Base-by-base conservation (phyloP, 2,329 filamentous ascomycete species). In the Fusarium haematococcum region DNA sequence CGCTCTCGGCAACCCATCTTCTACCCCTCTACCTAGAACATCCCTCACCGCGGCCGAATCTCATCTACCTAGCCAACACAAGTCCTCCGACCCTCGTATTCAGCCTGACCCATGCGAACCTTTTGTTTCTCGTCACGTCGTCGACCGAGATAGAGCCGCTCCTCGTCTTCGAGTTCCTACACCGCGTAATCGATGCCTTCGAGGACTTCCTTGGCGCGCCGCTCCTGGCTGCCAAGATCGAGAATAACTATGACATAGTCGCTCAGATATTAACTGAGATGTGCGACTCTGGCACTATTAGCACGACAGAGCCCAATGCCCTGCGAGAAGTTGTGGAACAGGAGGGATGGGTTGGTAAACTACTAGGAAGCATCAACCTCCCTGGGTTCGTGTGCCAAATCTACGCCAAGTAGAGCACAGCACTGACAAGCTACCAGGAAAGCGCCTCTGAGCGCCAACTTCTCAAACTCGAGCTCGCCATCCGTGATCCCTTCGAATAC, bases 141-240 rank as follows among this genome's bases (percentile, higher is more conserved):
- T 95, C 95, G 41, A 89, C 90, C 67, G 97, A 99, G 81, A 92
- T 94, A 61, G 95, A 98, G 80, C 95, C 97, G 9, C 89, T 99
- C 9, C 90, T 98, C 6, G 92, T 95, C 43, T 91, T 98, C 74
- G 96, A 98, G 84, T 98, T 98, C 83, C 89, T 99, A 43, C 96
- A 98, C 86, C 93, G 97, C 74, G 90, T 98, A 33, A 91, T 97
- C 80, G 97, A 99, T 87, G 92, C 94, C 14, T 89, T 99, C 37
- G 96, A 98, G 84, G 96, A 98, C 80, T 98, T 98, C 81, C 88
- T 99, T 9, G 95, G 96, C 68, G 92, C 94, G 54, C 97, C 97
- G 16, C 85, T 99, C 58, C 86, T 98, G 67, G 92, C 95, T 23
- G 90, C 89, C 80, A 98, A 97, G 86, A 93, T 99, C 74, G 95